Evolutionary conservation across 352 stramenopile genomes (phyloP).

Genomic region (Phytopythium ostracodes): DNA sequence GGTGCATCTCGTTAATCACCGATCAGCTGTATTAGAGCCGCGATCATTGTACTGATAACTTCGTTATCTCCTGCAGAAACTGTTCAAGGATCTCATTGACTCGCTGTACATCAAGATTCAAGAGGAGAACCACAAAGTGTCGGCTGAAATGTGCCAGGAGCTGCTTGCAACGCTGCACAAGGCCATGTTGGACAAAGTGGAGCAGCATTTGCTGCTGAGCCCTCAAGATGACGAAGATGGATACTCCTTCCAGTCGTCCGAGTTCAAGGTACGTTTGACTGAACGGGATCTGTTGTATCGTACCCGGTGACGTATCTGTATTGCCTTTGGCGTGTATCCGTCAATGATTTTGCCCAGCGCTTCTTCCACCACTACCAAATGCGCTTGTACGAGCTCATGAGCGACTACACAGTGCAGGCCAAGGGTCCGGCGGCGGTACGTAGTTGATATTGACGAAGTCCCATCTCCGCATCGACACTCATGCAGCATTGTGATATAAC

Average conservation of each 20-base stretch:
- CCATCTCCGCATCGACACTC: too few species aligned
- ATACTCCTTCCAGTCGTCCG: conserved; percentile 61
- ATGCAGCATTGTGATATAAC: too few species aligned
- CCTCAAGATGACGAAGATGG: conserved; percentile 43
- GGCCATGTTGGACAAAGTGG: conserved; percentile 53
- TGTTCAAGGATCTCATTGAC: conserved; percentile 72
- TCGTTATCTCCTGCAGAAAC: conserved; percentile 37
- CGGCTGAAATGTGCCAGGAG: conserved; percentile 49
- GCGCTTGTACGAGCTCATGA: conserved; percentile 65
- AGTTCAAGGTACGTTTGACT: conserved; percentile 50
- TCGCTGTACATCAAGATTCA: conserved; percentile 61
- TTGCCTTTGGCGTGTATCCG: conserved; percentile 3
- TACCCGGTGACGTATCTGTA: not conserved
- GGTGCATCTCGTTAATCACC: not conserved
- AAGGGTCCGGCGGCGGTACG: conserved; percentile 55
- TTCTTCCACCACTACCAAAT: conserved; percentile 77
- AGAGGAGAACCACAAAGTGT: conserved; percentile 73
- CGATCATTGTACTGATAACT: not conserved
- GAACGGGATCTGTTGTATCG: not conserved
- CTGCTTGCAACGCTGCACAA: conserved; percentile 52
- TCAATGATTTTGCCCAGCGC: conserved; percentile 24
- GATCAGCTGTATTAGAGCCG: not conserved
- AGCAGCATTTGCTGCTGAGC: conserved; percentile 43
- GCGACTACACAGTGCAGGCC: conserved; percentile 61
- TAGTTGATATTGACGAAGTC: too few species aligned